Percentiles rank a stretch among this genome's conserved stretches.
Evolutionary conservation across 805 yeast genomes (phyloP).

Genomic region (Spathaspora girioi): DNA sequence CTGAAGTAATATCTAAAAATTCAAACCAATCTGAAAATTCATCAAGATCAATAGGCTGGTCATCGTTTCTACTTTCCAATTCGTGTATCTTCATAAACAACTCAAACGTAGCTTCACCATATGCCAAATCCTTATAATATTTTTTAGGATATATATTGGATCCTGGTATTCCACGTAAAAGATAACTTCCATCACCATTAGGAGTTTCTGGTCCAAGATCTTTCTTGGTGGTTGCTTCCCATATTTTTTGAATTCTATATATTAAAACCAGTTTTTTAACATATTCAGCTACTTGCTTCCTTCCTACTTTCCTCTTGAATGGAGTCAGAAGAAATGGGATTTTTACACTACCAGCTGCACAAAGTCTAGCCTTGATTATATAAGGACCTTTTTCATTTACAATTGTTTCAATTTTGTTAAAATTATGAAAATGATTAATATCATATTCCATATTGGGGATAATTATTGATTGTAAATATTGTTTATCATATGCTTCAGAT

Average conservation of each 20-base stretch:
- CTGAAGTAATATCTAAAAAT: conserved; percentile 1
- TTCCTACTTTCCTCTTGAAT: conserved; percentile 10
- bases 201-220: conserved; percentile 8
- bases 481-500: conserved; percentile 26
- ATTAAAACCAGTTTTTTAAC: conserved; percentile 25
- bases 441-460: conserved; percentile 32
- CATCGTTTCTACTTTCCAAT: not conserved
- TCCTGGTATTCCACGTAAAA: conserved; percentile 25
- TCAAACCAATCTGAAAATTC: conserved; percentile 6
- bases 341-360: conserved; percentile 28
- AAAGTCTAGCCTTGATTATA: conserved; percentile 25
- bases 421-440: conserved; percentile 23
- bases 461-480: conserved; percentile 26
- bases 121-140: conserved; percentile 23
- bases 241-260: conserved; percentile 20
- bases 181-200: conserved; percentile 25
- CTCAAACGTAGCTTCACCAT: conserved; percentile 37
- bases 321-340: conserved; percentile 29
- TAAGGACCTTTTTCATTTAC: conserved; percentile 35
- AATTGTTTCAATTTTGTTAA: conserved; percentile 14
- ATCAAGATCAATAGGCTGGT: not conserved
- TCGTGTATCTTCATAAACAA: conserved; percentile 13
- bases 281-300: conserved; percentile 28
- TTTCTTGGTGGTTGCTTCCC: conserved; percentile 17
- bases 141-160: conserved; percentile 25